Conservation (phyloP, 2,329 filamentous ascomycete genomes). For the Alternaria sp. region DNA sequence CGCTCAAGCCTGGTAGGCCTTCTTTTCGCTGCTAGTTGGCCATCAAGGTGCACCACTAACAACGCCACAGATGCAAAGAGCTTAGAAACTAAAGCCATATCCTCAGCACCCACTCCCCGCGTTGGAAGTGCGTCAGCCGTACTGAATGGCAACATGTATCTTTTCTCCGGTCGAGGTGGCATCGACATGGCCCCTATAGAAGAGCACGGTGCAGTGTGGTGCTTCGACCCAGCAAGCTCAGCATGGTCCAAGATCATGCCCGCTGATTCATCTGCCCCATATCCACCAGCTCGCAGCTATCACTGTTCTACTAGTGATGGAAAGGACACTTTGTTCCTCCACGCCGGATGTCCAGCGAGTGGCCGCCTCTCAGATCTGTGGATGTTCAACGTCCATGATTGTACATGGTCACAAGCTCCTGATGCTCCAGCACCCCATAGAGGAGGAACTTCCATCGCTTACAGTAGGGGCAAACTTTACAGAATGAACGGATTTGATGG, state of each 20-base stretch:
- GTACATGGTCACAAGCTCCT: slow-evolving; percentile 73
- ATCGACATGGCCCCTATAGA: slow-evolving; percentile 74
- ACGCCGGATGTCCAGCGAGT: slow-evolving; percentile 75
- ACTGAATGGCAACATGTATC: slow-evolving; percentile 75
- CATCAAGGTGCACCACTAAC: slow-evolving; percentile 34
- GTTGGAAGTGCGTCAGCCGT: slow-evolving; percentile 77
- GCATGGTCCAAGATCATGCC: slow-evolving; percentile 74
- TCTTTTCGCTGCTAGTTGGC: slow-evolving; percentile 13
- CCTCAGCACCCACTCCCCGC: slow-evolving; percentile 68
- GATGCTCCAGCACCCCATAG: slow-evolving; percentile 72
- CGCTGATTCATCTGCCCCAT: slow-evolving; percentile 55
- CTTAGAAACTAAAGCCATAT: slow-evolving; percentile 34
- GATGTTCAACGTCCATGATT: slow-evolving; percentile 74
- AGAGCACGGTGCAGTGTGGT: slow-evolving; percentile 79
- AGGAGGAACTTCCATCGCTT: slow-evolving; percentile 73
- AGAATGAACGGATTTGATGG: slow-evolving; percentile 85
- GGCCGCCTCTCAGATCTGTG: slow-evolving; percentile 76
- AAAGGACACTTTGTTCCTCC: slow-evolving; percentile 75
- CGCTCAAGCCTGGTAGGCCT: slow-evolving; percentile 52
- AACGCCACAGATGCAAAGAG: slow-evolving; percentile 55
- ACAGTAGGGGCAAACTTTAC: slow-evolving; percentile 72
- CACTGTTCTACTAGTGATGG: slow-evolving; percentile 73
- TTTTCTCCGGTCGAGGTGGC: slow-evolving; percentile 83
- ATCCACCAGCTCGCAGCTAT: slow-evolving; percentile 74
- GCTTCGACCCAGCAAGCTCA: slow-evolving; percentile 71